Evolutionary conservation across 108 stramenopile genomes (phyloP).

Genomic region (Stephanodiscus triporus): DNA sequence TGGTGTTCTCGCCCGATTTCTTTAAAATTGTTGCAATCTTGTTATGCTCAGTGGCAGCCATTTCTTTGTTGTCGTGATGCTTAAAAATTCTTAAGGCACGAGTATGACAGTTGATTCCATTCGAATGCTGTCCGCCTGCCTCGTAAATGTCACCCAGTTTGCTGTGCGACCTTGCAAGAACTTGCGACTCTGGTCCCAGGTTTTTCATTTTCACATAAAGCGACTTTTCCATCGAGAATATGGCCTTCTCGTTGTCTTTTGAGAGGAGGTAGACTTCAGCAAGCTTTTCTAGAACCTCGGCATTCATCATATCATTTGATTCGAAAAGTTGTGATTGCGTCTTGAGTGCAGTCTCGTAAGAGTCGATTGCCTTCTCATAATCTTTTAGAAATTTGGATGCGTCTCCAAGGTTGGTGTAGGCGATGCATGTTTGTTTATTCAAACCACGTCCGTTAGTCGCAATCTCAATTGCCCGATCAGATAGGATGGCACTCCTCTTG

Average conservation of each 20-base stretch:
- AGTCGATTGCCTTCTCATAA: conserved; percentile 21
- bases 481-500: conserved; percentile 32
- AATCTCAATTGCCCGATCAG: conserved; percentile 43
- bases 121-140: background rate
- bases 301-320: conserved; percentile 26
- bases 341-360: conserved; percentile 30
- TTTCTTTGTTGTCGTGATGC: conserved; percentile 41
- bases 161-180: conserved; percentile 32
- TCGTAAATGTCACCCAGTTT: conserved; percentile 41
- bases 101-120: conserved; percentile 39
- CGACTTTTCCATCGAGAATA: conserved; percentile 29
- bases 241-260: conserved; percentile 25
- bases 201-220: conserved; percentile 18
- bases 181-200: conserved; percentile 26
- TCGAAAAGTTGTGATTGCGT: conserved; percentile 19
- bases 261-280: conserved; percentile 20
- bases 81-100: conserved; percentile 42
- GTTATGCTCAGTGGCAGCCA: conserved; percentile 45
- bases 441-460: conserved; percentile 35
- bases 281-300: conserved; percentile 34
- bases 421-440: conserved; percentile 36
- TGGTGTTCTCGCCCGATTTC: conserved; percentile 23
- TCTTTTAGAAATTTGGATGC: conserved; percentile 28
- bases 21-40: conserved; percentile 44
- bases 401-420: conserved; percentile 42